Evolutionary conservation across 2,329 filamentous ascomycete genomes (phyloP), one percentile per base, ranked within the genome.

Genomic region (Xylariaceae sp.): DNA sequence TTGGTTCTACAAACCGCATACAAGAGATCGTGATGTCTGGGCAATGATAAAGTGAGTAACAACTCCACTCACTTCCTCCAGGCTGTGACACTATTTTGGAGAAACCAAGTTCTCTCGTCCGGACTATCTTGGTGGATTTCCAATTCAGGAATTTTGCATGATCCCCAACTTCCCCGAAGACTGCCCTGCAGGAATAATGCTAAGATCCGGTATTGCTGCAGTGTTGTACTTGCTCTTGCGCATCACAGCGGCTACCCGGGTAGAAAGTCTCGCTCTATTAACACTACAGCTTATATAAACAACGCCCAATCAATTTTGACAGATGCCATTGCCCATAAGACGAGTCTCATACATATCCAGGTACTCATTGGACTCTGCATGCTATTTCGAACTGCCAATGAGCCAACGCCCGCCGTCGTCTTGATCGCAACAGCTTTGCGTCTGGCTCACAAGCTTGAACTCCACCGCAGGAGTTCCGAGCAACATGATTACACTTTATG

Each of bases 211-310:
- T 27, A n/a, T 29, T 35, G 3, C 10, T 26, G 13, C 13, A 55
- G 73, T 20, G 68, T 72, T 6, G 70, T 73, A 39, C 53, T 73
- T 30, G 72, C 72, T 5, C 64, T 74, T 1, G 67, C 67, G 0
- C 64, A 69, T 30, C 64, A 70, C 4, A 54, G 48, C 18, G 57
- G 53, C 7, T 60, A 64, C 4, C 60, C 67, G 0, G 59, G 59
- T 4, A 56, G 62, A 8, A 54, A 62, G 0, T 35, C 55, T 0
- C 50, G 35, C 4, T 50, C 54, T 8, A 48, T 53, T 26, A 52
- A 50, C 15, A 40, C 64, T 2, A 44, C 57, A 6, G 47, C 60
- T 7, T 73, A 69, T 26, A 55, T 75, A 6, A 61, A 64, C 15
- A 74, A 73, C n/a, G 71, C 68, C 0, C 73, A 74, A 36, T 62